Base-by-base conservation (phyloP, 2,329 filamentous ascomycete genomes). In the Colletotrichum godetiae region DNA sequence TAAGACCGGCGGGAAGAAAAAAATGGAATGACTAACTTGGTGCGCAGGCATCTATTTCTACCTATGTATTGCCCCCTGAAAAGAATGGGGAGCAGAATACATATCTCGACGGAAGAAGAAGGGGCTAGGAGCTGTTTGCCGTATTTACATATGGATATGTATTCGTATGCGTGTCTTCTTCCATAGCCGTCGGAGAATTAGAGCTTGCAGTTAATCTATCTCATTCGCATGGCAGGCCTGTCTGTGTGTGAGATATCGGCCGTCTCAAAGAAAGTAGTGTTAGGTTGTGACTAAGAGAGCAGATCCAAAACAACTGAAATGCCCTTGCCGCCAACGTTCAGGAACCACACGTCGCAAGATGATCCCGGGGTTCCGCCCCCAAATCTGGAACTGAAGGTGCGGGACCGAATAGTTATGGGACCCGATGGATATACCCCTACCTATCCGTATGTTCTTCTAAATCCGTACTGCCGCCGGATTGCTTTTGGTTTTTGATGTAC, bases 351-450 rank as follows among this genome's bases (percentile, higher is more conserved):
- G 65, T 22, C 27, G 42, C 52, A 58, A 46, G 13, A 7, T 13
- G 49, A 56, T 69, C 33, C 70, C 10, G 70, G 66, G 66, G 66
- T 60, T 59, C 66, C 57, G 22, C 53, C 68, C 61, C 61, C 61
- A 70, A 66, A 59, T 59, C 55, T 65, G 66, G 55, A 66, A 42
- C 29, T 58, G 42, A 52, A 56, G 15, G 5, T 29, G 31, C 42
- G 61, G 67, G 56, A 66, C 61, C 35, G 22, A 29, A 22, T 3
- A 55, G 27, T 66, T 66, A 29, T 68, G 69, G 69, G 24, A 37
- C 37, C 13, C 29, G 49, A 59, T 31, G 57, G 53, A 62, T 61
- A n/a, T 33, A 53, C 56, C 63, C 49, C 35, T 58, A 46, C 64
- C 56, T 35, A 22, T 46, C 19, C 19, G 46, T 29, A 10, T 19